These are phyloP conservation scores for Acacia crassicarpa DNA, from an alignment of 306 rosid genomes.

Conservation along the genomic window DNA sequence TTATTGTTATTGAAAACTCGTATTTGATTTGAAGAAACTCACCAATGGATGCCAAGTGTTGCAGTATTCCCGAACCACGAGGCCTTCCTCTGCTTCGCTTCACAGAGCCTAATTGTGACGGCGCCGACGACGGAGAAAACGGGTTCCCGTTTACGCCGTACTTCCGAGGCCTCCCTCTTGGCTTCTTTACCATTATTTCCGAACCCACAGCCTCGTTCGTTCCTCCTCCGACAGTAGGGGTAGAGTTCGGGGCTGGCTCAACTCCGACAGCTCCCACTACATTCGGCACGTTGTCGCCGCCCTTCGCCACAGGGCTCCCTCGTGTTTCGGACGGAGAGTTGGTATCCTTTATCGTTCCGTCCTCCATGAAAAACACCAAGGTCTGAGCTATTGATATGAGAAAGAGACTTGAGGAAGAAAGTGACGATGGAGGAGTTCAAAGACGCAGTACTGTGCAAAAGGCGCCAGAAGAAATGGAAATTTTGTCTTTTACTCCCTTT, in stretches of 20 bases:
- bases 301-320: neutral
- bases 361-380: slow-evolving; percentile 9
- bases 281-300: neutral
- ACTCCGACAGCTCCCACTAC: neutral
- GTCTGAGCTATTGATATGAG: neutral
- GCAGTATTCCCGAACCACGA: slow-evolving; percentile 35
- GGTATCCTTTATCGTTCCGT: neutral
- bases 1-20: neutral
- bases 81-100: slow-evolving; percentile 46
- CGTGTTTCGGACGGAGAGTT: neutral
- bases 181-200: slow-evolving; percentile 14
- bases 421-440: slow-evolving; percentile 1
- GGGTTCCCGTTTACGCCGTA: neutral
- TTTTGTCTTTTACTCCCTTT: neutral
- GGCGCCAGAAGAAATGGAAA: slow-evolving; percentile 14
- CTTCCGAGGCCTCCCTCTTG: slow-evolving; percentile 43
- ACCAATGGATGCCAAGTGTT: slow-evolving; percentile 34
- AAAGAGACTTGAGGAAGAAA: neutral
- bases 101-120: neutral
- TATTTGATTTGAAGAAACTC: neutral
- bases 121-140: neutral
- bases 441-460: neutral
- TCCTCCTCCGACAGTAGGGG: neutral
- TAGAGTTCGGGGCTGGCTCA: neutral
- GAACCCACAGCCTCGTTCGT: neutral